phyloP scores from a whole-genome alignment of 2,329 filamentous ascomycete genomes.

The Aspergillus sp. region DNA sequence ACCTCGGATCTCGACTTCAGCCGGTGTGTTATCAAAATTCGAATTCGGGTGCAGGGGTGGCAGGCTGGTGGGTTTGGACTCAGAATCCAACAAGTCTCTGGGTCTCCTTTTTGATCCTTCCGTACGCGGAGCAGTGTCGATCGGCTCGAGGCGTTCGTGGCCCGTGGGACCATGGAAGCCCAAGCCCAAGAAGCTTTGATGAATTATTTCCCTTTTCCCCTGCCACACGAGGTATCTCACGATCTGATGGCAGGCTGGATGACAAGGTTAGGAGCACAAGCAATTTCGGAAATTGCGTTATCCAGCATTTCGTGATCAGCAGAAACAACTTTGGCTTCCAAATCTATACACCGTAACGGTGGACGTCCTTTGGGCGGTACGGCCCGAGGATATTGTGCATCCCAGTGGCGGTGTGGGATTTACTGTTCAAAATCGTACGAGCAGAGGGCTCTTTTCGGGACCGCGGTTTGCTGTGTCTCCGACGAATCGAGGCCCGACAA shows the following conservation, averaged over 20 bases:
- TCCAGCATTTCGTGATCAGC: neutral
- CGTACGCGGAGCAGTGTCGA: slow-evolving; percentile 9
- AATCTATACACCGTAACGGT: neutral
- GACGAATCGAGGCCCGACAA: neutral
- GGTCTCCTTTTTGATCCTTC: slow-evolving; percentile 11
- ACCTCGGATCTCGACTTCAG: slow-evolving; percentile 7
- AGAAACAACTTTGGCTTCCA: neutral
- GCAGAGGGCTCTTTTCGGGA: neutral
- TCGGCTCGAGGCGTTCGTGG: slow-evolving; percentile 8
- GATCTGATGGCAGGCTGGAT: neutral
- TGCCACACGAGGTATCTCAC: neutral
- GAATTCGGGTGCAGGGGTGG: neutral
- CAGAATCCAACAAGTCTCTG: neutral
- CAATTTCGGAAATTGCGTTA: neutral
- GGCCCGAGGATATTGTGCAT: slow-evolving; percentile 1
- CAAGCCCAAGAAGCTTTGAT: neutral
- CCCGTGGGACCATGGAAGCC: neutral
- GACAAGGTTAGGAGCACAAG: neutral
- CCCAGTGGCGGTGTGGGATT: neutral
- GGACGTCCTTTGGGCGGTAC: neutral
- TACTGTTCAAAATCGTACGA: neutral
- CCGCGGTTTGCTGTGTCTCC: neutral
- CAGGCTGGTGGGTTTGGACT: neutral
- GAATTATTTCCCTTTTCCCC: neutral
- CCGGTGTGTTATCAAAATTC: neutral